Evolutionary conservation across 148 eudicot genomes (phyloP), one percentile per base, ranked within the genome.

Genomic region (Bassia scoparia): DNA sequence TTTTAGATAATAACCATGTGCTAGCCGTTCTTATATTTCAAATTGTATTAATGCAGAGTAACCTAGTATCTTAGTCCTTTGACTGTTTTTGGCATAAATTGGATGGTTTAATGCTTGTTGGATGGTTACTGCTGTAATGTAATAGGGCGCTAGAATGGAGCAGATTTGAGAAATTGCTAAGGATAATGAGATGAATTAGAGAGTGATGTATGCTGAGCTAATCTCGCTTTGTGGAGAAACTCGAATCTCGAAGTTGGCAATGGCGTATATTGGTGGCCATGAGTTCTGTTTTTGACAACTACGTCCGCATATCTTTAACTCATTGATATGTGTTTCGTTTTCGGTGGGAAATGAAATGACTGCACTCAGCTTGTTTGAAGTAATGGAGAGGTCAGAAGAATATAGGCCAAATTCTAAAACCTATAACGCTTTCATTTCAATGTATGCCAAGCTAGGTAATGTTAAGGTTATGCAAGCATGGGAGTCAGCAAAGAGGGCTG

Each of bases 111-210:
- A 24, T 64, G 23, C n/a, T n/a, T n/a, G n/a, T n/a, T n/a, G n/a
- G n/a, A n/a, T n/a, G n/a, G n/a, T n/a, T n/a, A n/a, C n/a, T n/a
- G n/a, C n/a, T n/a, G n/a, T n/a, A n/a, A 46, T 75, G 67, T 43
- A 70, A 56, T 81, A 87, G 88, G 88, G 86, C 80, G 44, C 65
- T 87, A 52, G 86, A 87, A 70, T 87, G 90, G 90, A 85, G n/a
- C n/a, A n/a, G 84, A 81, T 78, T 85, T 59, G 84, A 81, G 84
- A 87, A 85, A 71, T 29, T 87, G 78, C 48, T 71, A 13, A 72
- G 81, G 63, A 67, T 18, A 69, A 77, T 23, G 75, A 46, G 30
- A 69, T 66, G 49, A 74, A 83, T 60, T 71, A 62, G 16, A n/a
- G 79, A 76, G 53, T 30, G n/a, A n/a, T 46, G 72, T 87, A 77